Conservation (phyloP, 2,329 filamentous ascomycete species). For the Hymenoscyphus salicellus region DNA sequence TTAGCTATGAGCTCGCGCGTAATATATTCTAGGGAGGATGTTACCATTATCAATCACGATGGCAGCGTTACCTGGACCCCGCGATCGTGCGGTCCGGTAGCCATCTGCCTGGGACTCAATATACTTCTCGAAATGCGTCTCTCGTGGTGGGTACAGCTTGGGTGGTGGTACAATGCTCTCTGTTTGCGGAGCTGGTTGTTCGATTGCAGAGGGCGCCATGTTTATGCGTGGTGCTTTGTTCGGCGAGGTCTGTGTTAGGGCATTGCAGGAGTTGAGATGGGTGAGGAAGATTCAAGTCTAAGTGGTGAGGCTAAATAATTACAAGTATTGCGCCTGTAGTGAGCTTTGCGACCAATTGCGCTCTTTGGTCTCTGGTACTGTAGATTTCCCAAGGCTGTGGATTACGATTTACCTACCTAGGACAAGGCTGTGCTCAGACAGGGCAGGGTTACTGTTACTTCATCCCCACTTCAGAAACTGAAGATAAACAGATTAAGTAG, state of each 20-base stretch:
- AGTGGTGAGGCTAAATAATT: not conserved
- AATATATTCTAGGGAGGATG: slow-evolving; percentile 11
- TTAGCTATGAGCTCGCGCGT: slow-evolving; percentile 21
- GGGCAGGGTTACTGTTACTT: not conserved
- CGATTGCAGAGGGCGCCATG: slow-evolving; percentile 37
- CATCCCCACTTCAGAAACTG: not conserved
- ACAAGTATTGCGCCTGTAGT: not conserved
- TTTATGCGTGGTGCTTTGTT: slow-evolving; percentile 8
- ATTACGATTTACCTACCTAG: not conserved
- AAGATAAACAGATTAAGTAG: not conserved
- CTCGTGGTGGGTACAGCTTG: slow-evolving; percentile 59
- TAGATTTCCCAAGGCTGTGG: slow-evolving; percentile 23
- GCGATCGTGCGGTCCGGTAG: slow-evolving; percentile 57
- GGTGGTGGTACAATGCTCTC: slow-evolving; percentile 50
- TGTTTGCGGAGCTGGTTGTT: slow-evolving; percentile 36
- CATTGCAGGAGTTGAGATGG: slow-evolving; percentile 51
- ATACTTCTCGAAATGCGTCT: slow-evolving; percentile 58
- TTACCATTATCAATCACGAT: slow-evolving; percentile 98
- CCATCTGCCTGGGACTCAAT: slow-evolving; percentile 60
- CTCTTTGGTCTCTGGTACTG: slow-evolving; percentile 15
- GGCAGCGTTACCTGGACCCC: slow-evolving; percentile 58
- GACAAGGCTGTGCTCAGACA: not conserved
- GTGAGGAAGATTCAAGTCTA: not conserved
- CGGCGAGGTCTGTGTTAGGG: slow-evolving; percentile 38
- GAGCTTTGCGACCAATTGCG: slow-evolving; percentile 13